Evolutionary conservation across 257 asterid genomes (phyloP).

Genomic region (Gynochthodes officinalis): DNA sequence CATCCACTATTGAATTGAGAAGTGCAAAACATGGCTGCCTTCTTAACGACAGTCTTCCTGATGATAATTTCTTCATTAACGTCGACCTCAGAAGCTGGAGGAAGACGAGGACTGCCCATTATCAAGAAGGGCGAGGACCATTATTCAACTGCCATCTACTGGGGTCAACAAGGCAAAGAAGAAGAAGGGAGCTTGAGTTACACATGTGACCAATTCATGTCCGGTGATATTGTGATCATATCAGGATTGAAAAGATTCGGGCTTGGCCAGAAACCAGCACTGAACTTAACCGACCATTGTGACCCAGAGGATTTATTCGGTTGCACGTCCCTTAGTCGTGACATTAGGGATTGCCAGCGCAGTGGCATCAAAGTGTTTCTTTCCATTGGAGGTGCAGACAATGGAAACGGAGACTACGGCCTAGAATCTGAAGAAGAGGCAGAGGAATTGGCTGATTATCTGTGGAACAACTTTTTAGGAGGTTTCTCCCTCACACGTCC

Average conservation of each 20-base stretch:
- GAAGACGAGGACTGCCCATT: conserved; percentile 1
- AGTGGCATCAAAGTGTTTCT: conserved; percentile 42
- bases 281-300: conserved; percentile 46
- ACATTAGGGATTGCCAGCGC: conserved; percentile 38
- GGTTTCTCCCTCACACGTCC: conserved; percentile 36
- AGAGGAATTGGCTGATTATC: conserved; percentile 32
- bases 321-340: conserved; percentile 33
- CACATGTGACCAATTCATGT: conserved; percentile 40
- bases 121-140: background rate
- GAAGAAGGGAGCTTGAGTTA: conserved; percentile 43
- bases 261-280: conserved; percentile 36
- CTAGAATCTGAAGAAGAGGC: conserved; percentile 39
- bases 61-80: no score
- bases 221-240: conserved; percentile 24
- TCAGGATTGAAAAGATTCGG: conserved; percentile 42
- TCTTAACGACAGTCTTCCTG: no score
- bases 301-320: conserved; percentile 38
- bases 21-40: no score
- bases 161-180: conserved; percentile 46
- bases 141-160: conserved; percentile 43
- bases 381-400: conserved; percentile 44
- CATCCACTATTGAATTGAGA: no score
- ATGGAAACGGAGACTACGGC: no score
- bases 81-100: background rate
- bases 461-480: conserved; percentile 47